Percentiles rank a stretch among this genome's conserved stretches.
Evolutionary conservation across 2,329 filamentous ascomycete genomes (phyloP).

Genomic region (Leptographium wingfieldii): DNA sequence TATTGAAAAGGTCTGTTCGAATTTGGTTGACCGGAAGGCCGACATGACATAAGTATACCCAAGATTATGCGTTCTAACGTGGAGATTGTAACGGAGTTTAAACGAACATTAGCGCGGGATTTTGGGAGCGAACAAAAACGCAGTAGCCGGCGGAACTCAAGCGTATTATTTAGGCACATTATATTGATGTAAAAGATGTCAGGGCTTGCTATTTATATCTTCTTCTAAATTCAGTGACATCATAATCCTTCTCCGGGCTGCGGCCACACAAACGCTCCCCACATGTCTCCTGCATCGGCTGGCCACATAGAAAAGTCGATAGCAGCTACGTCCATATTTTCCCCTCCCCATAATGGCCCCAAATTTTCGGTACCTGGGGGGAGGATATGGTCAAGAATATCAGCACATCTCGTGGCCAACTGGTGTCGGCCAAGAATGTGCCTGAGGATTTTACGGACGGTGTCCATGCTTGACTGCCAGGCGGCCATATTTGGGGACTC

Average conservation of each 20-base stretch:
- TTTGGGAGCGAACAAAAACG: too few relatives aligned
- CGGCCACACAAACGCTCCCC: slow-evolving; percentile 1
- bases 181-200: too few relatives aligned
- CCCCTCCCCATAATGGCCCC: background rate
- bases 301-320: slow-evolving; percentile 6
- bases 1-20: background rate
- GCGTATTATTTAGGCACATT: too few relatives aligned
- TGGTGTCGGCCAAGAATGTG: background rate
- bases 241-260: background rate
- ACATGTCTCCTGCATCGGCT: background rate
- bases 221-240: background rate
- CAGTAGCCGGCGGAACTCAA: too few relatives aligned
- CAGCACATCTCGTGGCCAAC: slow-evolving; percentile 1
- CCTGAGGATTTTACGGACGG: background rate
- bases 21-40: background rate
- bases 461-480: slow-evolving; percentile 1
- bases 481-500: background rate
- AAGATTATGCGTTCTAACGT: too few relatives aligned
- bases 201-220: background rate
- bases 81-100: too few relatives aligned
- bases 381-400: slow-evolving; percentile 1
- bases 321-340: background rate
- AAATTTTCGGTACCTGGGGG: background rate
- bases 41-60: too few relatives aligned
- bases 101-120: too few relatives aligned